Conservation (phyloP, 2,329 filamentous ascomycete species). For the Lasiodiplodia gonubiensis region DNA sequence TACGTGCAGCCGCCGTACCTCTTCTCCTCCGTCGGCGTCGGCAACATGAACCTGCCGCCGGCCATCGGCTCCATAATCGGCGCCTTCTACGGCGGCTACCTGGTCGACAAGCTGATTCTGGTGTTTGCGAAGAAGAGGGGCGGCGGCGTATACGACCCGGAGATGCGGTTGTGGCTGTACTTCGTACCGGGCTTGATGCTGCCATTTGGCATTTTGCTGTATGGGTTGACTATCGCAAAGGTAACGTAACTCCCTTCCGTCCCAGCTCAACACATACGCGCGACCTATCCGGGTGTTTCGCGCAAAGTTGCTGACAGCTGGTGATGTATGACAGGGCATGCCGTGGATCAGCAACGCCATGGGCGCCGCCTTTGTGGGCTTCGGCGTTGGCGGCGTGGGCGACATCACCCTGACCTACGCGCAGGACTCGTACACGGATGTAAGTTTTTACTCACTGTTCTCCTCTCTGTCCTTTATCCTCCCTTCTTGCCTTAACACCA, state of each 20-base stretch:
- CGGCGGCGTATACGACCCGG: constrained; percentile 51
- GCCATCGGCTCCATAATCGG: constrained; percentile 27
- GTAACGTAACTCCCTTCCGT: constrained; percentile 28
- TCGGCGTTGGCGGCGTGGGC: constrained; percentile 43
- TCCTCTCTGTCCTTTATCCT: constrained; percentile 1
- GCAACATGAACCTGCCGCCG: constrained; percentile 41
- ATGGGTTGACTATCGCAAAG: constrained; percentile 41
- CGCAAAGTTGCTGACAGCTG: constrained; percentile 28
- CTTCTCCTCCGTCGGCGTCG: constrained; percentile 46
- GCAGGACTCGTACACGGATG: constrained; percentile 46
- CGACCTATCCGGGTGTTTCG: not conserved
- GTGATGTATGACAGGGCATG: constrained; percentile 33
- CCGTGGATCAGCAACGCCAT: constrained; percentile 42
- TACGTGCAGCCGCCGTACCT: constrained; percentile 42
- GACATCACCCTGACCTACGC: constrained; percentile 49
- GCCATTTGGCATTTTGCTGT: constrained; percentile 47
- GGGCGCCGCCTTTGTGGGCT: constrained; percentile 46
- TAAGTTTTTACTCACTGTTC: constrained; percentile 31
- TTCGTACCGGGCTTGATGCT: constrained; percentile 42
- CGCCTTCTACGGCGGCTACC: not conserved
- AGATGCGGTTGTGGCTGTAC: constrained; percentile 52
- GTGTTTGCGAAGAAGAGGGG: constrained; percentile 42
- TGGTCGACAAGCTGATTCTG: constrained; percentile 14
- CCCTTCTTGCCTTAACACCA: no score
- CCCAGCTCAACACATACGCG: no score